A percentile compares a stretch with the other conserved stretches of the same genome.
phyloP scores from a whole-genome alignment of 2,329 filamentous ascomycete genomes.

The Fusarium bulbicola region DNA sequence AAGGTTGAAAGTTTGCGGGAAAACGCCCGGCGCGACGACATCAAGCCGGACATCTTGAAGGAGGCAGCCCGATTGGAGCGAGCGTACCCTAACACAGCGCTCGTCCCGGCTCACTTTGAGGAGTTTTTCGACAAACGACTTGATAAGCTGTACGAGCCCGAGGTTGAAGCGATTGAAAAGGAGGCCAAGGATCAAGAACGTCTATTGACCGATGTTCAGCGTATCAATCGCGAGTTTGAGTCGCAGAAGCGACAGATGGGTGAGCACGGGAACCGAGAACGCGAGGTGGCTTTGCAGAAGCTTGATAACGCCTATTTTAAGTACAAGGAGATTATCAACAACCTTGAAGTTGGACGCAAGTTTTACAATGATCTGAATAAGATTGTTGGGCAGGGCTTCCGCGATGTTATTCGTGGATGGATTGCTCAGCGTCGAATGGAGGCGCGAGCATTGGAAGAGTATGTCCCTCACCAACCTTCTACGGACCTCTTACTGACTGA shows the following conservation, averaged over 20 bases:
- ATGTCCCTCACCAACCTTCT: constrained; percentile 44
- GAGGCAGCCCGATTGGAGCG: constrained; percentile 89
- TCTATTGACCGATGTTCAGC: constrained; percentile 72
- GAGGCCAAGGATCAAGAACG: constrained; percentile 82
- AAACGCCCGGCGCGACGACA: constrained; percentile 86
- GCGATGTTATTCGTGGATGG: constrained; percentile 81
- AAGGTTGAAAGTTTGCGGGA: constrained; percentile 82
- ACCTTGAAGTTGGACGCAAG: constrained; percentile 89
- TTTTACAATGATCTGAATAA: constrained; percentile 97
- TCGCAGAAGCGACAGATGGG: constrained; percentile 73
- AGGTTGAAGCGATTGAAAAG: constrained; percentile 74
- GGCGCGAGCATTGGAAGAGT: constrained; percentile 81
- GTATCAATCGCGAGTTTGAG: constrained; percentile 82
- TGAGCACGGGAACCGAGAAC: constrained; percentile 70
- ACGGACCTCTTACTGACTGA: constrained; percentile 5
- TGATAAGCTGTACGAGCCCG: constrained; percentile 77
- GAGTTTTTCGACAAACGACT: constrained; percentile 86
- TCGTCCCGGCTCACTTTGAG: constrained; percentile 92
- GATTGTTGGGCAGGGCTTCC: constrained; percentile 81
- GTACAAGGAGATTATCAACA: constrained; percentile 94
- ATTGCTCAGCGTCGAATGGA: constrained; percentile 83
- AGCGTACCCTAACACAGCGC: constrained; percentile 82
- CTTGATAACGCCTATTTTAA: constrained; percentile 93
- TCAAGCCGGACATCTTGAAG: constrained; percentile 82
- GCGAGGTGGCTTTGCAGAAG: constrained; percentile 86